phyloP scores from a whole-genome alignment of 257 asterid genomes.

The Solanum sitiens region DNA sequence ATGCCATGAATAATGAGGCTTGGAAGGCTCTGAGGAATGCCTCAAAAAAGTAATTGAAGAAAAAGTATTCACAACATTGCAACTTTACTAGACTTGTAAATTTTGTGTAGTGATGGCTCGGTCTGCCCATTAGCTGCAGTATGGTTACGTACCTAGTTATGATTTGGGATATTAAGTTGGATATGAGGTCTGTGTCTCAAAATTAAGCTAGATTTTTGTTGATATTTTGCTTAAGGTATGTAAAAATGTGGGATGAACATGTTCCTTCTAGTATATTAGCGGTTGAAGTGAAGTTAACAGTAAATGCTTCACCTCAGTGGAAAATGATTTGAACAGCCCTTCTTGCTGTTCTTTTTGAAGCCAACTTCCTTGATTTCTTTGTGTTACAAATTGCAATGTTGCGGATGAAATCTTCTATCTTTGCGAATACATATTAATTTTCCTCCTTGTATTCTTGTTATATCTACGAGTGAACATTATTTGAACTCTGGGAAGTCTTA shows the following conservation, averaged over 20 bases:
- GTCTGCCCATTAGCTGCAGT: not conserved
- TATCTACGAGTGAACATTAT: not conserved
- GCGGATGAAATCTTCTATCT: not conserved
- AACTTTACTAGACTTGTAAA: not conserved
- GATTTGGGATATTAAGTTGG: not conserved
- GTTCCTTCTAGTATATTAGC: not conserved
- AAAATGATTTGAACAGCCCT: not conserved
- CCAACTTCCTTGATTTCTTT: not conserved
- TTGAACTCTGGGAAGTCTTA: not conserved
- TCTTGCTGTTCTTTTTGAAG: not conserved
- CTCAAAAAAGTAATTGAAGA: not conserved
- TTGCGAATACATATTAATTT: not conserved
- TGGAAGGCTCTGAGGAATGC: constrained; percentile 11
- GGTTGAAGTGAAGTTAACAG: not conserved
- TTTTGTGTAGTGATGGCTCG: not conserved
- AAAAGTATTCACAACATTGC: not conserved
- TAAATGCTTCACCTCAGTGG: not conserved
- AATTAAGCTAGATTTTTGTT: not conserved
- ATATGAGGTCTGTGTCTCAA: not conserved
- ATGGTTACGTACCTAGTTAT: not conserved
- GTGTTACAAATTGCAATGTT: not conserved
- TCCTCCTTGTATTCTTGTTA: not conserved
- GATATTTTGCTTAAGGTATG: not conserved
- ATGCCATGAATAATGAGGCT: constrained; percentile 47
- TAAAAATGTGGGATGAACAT: not conserved